Base-by-base conservation (phyloP, 148 eudicot species). In the Nepenthes mirabilis region DNA sequence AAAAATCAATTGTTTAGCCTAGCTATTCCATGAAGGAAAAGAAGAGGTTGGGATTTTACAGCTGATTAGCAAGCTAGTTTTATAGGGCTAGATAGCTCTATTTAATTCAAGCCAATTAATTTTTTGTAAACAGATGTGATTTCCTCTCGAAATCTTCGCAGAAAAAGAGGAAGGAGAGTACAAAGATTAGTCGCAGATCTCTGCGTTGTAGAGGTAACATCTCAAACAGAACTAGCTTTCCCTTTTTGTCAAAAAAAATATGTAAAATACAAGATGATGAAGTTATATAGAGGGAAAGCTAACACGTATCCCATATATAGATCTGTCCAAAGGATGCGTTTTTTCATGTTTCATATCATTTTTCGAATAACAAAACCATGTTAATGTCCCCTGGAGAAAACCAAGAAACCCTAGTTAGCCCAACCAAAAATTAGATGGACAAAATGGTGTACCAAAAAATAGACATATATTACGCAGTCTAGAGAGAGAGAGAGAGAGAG, bases 291-390 rank as follows among this genome's bases (percentile, higher is more conserved):
- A 40, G 14, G 47, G 65, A 67, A 72, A 57, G 50, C 37, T 13
- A 63, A 4, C 36, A 14, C 7, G 1, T 36, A 66, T 63, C 69
- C 82, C 68, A 70, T 63, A 57, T 77, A 60, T 77, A 84, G 90
- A 87, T 82, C 85, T 79, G 65, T 70, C 72, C 80, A 76, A 62
- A 76, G 52, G 71, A 75, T 72, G 56, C 59, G 68, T 58, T 58
- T 63, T 64, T 63, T 65, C 58, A 33, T 65, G 59, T 43, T 65
- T 58, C 65, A 12, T 74, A 55, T 36, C 75, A 68, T 69, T 59
- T 59, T 73, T 75, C 66, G 73, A 67, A 80, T 55, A 71, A 75
- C 67, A 71, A 62, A 56, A 48, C 37, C 65, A 55, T 59, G 37
- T 40, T 60, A 43, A 48, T 50, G 37, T 72, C 74, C 61, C 68